Evolutionary conservation across 2,329 filamentous ascomycete species (phyloP).

Genomic region (Ascochyta viciae-villosae): DNA sequence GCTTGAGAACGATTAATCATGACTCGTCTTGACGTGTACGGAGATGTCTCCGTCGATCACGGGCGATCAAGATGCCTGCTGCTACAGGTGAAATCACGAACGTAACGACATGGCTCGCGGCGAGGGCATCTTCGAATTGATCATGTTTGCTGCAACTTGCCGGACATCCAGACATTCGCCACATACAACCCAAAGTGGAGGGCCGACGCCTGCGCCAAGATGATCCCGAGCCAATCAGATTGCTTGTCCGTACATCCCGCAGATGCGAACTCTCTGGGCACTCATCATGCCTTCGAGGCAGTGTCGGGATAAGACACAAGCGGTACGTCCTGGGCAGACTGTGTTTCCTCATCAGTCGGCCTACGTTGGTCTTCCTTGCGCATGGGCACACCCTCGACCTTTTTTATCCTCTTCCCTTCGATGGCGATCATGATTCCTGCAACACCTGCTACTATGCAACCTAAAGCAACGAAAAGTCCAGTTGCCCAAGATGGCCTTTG

Average conservation of each 20-base stretch:
- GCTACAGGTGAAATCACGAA: background rate
- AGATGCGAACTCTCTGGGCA: conserved; percentile 22
- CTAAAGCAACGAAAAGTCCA: conserved; percentile 78
- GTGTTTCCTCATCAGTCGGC: conserved; percentile 32
- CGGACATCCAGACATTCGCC: conserved; percentile 13
- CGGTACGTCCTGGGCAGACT: conserved; percentile 27
- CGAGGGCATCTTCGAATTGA: background rate
- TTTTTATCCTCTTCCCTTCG: conserved; percentile 65
- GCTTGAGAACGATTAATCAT: conserved; percentile 5
- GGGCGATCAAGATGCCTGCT: background rate
- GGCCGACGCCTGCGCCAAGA: background rate
- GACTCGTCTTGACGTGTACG: background rate
- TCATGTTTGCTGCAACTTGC: conserved; percentile 8
- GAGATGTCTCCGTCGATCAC: background rate
- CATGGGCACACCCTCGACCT: conserved; percentile 47
- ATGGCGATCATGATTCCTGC: conserved; percentile 74
- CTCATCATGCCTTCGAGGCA: conserved; percentile 32
- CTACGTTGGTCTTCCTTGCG: conserved; percentile 31
- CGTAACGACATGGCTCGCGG: background rate
- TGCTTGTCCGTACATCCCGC: background rate
- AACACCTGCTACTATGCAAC: conserved; percentile 70
- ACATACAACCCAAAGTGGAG: conserved; percentile 5
- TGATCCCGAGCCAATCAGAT: conserved; percentile 15
- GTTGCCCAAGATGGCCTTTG: conserved; percentile 81
- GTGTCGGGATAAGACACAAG: conserved; percentile 24